Evolutionary conservation across 257 asterid genomes (phyloP).

Genomic region (Plantago major): DNA sequence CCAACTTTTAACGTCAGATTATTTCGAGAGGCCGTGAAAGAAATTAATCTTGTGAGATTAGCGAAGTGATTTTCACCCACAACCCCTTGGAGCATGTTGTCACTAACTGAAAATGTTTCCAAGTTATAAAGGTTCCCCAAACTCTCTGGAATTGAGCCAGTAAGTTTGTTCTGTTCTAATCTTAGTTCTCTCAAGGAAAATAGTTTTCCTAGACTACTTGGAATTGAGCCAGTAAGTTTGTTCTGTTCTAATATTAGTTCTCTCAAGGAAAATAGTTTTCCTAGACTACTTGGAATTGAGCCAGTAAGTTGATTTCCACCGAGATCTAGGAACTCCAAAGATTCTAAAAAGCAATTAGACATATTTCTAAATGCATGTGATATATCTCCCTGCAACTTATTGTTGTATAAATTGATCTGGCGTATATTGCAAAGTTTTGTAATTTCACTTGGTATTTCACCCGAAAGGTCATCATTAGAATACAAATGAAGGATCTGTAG

Average conservation of each 20-base stretch:
- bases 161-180: conserved; percentile 21
- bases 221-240: conserved; percentile 37
- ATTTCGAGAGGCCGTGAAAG: conserved; percentile 12
- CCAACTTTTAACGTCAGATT: conserved; percentile 22
- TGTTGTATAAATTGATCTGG: neutral
- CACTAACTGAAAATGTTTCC: neutral
- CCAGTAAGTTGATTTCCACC: conserved; percentile 18
- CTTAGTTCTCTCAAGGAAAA: conserved; percentile 1
- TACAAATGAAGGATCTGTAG: too few species aligned
- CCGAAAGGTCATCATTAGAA: too few species aligned
- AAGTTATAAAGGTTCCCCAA: conserved; percentile 27
- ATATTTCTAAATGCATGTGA: conserved; percentile 22
- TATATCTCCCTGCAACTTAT: conserved; percentile 24
- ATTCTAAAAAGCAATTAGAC: conserved; percentile 19
- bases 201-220: conserved; percentile 21
- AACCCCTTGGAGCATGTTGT: conserved; percentile 29
- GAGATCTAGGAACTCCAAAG: conserved; percentile 3
- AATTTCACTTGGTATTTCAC: conserved; percentile 16
- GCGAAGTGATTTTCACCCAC: conserved; percentile 28
- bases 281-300: too few species aligned
- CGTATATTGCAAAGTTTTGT: conserved; percentile 18
- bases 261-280: too few species aligned
- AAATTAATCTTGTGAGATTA: conserved; percentile 21
- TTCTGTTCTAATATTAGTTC: too few species aligned
- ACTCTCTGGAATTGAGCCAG: conserved; percentile 35